Base-by-base conservation (phyloP, 2,329 filamentous ascomycete species). In the Aspergillus phoenicis region DNA sequence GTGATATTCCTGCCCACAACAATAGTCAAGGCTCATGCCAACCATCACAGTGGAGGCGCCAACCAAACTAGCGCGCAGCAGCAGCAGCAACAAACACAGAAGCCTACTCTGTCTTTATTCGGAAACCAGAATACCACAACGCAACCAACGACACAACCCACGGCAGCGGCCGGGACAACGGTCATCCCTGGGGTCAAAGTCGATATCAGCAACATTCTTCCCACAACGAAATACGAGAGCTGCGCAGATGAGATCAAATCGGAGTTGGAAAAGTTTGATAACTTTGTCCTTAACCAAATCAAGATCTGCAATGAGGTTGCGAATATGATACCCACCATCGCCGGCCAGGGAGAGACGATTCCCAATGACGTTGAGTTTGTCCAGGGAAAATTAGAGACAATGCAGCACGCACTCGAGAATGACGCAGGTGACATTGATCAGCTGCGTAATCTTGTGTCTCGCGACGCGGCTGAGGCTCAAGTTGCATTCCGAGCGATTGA, bases 141-240 rank as follows among this genome's bases (percentile, higher is more conserved):
- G 26, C 72, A 73, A 54, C 72, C 69, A 59, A 68, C 71, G 22
- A 67, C 74, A 22, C 74, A 73, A 62, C 72, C 74, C 62, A 75
- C 69, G 65, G 70, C 73, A 8, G 64, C 71, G 26, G 63, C 66
- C 8, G 67, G 66, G 4, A 75, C 71, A 45, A 45, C 41, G 2
- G 74, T 79, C 13, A 83, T 88, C 15, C 87, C 89, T 0, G 91
- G 90, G 17, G 89, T 92, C 17, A 89, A 90, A 70, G 90, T 96
- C 69, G 91, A 95, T 75, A 78, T 91, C 56, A 86, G 86, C 68
- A 91, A 91, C 72, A 82, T 98, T 62, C 87, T 92, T 56, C 89
- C 90, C 15, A 96, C 93, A 0, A 97, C 93, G 3, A 91, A 95
- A 63, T 97, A 95, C 81, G 91, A 93, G 73, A 94, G 97, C 75